Conservation (phyloP, 306 rosid species). For the Cucurbita pepo region DNA sequence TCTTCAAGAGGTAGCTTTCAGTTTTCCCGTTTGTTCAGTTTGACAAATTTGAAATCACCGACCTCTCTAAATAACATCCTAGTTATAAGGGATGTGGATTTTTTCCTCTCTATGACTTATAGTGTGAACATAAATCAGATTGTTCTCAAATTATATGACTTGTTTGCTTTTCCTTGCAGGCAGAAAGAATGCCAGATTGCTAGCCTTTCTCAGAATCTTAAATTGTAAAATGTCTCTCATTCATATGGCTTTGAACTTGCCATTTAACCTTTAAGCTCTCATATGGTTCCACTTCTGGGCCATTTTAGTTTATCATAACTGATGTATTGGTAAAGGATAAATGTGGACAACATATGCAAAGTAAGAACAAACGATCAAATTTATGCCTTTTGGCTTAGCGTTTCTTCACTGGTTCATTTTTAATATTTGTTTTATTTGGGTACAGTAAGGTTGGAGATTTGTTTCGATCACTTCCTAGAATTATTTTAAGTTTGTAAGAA, state of each 20-base stretch:
- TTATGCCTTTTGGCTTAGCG: background rate
- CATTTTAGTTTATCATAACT: background rate
- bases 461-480: background rate
- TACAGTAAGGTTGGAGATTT: too few species aligned
- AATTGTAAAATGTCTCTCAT: background rate
- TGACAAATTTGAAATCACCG: background rate
- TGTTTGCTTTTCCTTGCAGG: slow-evolving; percentile 12
- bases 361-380: background rate
- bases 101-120: background rate
- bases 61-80: background rate
- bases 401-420: too few species aligned
- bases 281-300: background rate
- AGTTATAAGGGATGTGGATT: background rate
- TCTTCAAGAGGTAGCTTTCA: background rate
- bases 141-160: background rate
- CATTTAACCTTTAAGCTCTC: background rate
- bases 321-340: background rate
- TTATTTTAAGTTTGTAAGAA: background rate
- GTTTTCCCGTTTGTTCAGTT: background rate
- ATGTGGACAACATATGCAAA: background rate
- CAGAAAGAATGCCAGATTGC: background rate
- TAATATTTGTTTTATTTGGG: too few species aligned
- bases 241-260: background rate
- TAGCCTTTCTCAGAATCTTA: background rate
- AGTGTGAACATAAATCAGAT: background rate